phyloP scores from a whole-genome alignment of 2,329 filamentous ascomycete genomes.

The Fusarium tricinctum region DNA sequence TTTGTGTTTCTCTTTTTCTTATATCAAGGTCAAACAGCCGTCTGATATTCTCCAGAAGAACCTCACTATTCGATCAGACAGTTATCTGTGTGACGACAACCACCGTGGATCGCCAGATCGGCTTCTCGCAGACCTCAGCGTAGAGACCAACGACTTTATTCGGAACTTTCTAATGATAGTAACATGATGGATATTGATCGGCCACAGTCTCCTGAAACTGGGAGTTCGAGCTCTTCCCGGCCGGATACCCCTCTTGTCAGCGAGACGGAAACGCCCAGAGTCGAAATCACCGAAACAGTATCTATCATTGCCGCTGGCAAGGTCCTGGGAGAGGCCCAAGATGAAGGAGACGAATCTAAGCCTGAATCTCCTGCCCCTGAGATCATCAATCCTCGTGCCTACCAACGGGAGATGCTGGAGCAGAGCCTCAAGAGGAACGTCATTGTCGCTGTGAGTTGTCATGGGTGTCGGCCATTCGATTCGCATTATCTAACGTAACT shows the following conservation, averaged over 20 bases:
- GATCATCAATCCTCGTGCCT: slow-evolving; percentile 67
- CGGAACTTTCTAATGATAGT: neutral
- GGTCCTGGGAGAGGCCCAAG: neutral
- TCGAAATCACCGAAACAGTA: slow-evolving; percentile 37
- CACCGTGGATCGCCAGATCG: neutral
- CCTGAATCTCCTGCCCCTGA: slow-evolving; percentile 20
- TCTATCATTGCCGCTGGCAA: slow-evolving; percentile 17
- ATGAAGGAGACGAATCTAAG: neutral
- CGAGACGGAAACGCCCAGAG: slow-evolving; percentile 5
- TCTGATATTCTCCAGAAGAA: neutral
- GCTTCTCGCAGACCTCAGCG: neutral
- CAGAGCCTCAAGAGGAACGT: slow-evolving; percentile 77
- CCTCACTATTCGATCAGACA: neutral
- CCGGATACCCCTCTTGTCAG: slow-evolving; percentile 12
- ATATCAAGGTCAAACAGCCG: neutral
- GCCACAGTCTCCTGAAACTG: neutral
- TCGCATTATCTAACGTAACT: slow-evolving; percentile 6
- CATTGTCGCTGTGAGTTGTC: slow-evolving; percentile 73
- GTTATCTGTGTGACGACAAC: neutral
- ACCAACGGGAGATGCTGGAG: slow-evolving; percentile 83
- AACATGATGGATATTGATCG: slow-evolving; percentile 14
- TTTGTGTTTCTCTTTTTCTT: neutral
- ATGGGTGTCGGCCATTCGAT: neutral
- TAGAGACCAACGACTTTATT: neutral
- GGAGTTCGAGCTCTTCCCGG: slow-evolving; percentile 21